Base-by-base conservation (phyloP, 176 grass and related monocot genomes). In the Phyllostachys edulis region DNA sequence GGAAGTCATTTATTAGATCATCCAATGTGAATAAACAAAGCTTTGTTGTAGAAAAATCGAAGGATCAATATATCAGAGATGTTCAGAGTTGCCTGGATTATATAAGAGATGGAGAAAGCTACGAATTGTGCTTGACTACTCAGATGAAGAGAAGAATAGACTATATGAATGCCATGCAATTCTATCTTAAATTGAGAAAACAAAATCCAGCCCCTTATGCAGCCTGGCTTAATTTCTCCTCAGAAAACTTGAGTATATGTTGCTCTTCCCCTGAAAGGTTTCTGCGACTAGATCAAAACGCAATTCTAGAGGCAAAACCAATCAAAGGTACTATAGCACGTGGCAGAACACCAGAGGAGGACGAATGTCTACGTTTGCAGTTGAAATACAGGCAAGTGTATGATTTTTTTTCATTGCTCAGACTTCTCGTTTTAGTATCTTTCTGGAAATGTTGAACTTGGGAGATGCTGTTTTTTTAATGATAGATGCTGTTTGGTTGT, bases 261-360 rank as follows among this genome's bases (percentile, higher is more conserved):
- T 99, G 93, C 79, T 96, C 93, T 81, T 99, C 91, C 77, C 96
- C 96, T 39, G 96, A 99, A 83, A 87, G 96, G 52, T 99, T 99
- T 88, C 82, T 99, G 75, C 84, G 75, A 60, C 87, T 99, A 47
- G 91, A 96, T 76, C 79, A 27, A 62, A 71, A 85, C 15, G 82
- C 70, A 87, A 44, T 92, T 75, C 84, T 99, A 49, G 96, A 99
- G 82, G 96, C 96, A 47, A 99, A 99, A 78, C 96, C 93, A n/a
- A 99, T 99, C 65, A 99, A 96, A 82, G 96, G 96, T 72, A 99
- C 93, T 37, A 90, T 96, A 90, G 82, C 96, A 77, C 93, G 93
- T 27, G 96, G 96, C 72, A 90, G 87, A 86, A 99, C 93, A 69
- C 75, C 37, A 26, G 89, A 93, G 61, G 96, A 99, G 90, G 96